Percentiles rank a stretch among this genome's conserved stretches.
These are phyloP conservation scores for Phytopythium ostracodes DNA, from an alignment of 352 stramenopile species.

Conservation along the genomic window DNA sequence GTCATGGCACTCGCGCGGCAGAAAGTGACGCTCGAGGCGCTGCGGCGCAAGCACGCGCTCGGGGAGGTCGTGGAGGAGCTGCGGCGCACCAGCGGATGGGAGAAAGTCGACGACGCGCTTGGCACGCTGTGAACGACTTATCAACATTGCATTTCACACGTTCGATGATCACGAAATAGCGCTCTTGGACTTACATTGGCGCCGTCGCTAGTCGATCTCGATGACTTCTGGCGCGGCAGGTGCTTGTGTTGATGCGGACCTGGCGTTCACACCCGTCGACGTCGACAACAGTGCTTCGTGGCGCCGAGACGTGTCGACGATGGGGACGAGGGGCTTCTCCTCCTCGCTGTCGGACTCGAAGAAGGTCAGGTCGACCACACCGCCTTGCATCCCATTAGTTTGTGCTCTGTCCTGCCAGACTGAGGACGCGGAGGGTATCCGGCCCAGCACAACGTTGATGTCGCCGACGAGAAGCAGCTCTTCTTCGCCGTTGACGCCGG, in stretches of 20 bases:
- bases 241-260: not conserved
- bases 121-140: slow-evolving; percentile 33
- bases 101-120: slow-evolving; percentile 76
- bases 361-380: slow-evolving; percentile 28
- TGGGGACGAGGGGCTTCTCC: slow-evolving; percentile 1
- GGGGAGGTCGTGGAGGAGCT: slow-evolving; percentile 64
- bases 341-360: slow-evolving; percentile 34
- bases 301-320: not conserved
- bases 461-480: slow-evolving; percentile 48
- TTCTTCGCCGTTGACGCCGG: slow-evolving; percentile 24
- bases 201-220: slow-evolving; percentile 23
- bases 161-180: not conserved
- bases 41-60: slow-evolving; percentile 69
- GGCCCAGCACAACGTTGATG: slow-evolving; percentile 34
- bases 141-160: not conserved
- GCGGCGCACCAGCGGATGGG: slow-evolving; percentile 61
- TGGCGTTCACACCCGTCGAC: too few species aligned
- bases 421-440: not conserved
- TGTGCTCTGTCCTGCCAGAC: not conserved
- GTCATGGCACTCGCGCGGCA: slow-evolving; percentile 52
- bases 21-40: slow-evolving; percentile 54
- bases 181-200: not conserved
- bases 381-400: not conserved
- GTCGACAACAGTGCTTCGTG: not conserved
- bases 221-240: slow-evolving; percentile 22